These are phyloP conservation scores for Chara braunii DNA, from an alignment of 139 green algal species.

Conservation along the genomic window DNA sequence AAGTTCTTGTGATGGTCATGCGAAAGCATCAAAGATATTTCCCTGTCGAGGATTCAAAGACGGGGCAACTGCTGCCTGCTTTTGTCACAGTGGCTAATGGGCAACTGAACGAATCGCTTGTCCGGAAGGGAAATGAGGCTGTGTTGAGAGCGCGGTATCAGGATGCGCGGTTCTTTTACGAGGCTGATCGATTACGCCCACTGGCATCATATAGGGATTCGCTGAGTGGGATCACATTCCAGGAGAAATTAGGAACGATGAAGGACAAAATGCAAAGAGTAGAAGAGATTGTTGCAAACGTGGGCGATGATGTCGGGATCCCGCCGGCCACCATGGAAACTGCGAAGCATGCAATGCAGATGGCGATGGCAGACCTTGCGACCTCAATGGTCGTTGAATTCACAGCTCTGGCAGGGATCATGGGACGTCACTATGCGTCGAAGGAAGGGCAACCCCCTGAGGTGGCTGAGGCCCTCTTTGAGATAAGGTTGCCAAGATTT, in stretches of 20 bases:
- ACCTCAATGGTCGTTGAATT: slow-evolving; percentile 91
- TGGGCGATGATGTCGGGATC: no score
- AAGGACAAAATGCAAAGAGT: slow-evolving; percentile 79
- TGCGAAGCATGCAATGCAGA: neutral
- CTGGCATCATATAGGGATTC: slow-evolving; percentile 58
- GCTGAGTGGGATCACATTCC: slow-evolving; percentile 49
- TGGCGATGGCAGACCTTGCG: slow-evolving; percentile 76
- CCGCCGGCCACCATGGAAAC: no score
- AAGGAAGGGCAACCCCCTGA: slow-evolving; percentile 17
- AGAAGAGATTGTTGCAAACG: slow-evolving; percentile 35
- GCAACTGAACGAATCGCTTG: slow-evolving; percentile 56
- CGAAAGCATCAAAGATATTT: slow-evolving; percentile 99
- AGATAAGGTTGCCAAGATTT: slow-evolving; percentile 73
- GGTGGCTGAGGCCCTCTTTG: slow-evolving; percentile 33
- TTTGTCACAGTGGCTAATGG: slow-evolving; percentile 96
- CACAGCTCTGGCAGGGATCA: slow-evolving; percentile 86
- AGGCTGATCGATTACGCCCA: slow-evolving; percentile 63
- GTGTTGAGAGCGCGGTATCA: slow-evolving; percentile 92
- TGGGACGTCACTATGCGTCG: slow-evolving; percentile 80
- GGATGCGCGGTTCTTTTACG: slow-evolving; percentile 96
- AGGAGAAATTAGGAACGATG: slow-evolving; percentile 80
- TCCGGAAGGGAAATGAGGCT: slow-evolving; percentile 81
- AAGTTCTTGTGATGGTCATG: slow-evolving; percentile 94
- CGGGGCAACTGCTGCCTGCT: slow-evolving; percentile 60
- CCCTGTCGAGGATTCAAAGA: slow-evolving; percentile 61